phyloP scores from a whole-genome alignment of 2,329 filamentous ascomycete genomes.

The Nemania diffusa region DNA sequence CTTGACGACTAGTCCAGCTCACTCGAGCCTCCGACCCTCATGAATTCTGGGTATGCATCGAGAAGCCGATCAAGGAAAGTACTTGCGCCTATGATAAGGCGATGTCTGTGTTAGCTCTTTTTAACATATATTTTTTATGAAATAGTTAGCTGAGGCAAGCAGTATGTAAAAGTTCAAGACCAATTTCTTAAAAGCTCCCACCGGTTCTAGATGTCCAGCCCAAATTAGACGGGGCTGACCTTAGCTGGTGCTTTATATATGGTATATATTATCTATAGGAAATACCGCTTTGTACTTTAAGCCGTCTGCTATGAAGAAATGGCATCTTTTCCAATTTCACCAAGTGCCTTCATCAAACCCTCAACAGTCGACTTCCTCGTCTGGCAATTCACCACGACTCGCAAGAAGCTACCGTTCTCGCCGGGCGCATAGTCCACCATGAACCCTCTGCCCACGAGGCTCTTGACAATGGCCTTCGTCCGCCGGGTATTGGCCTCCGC shows the following conservation, averaged over 20 bases:
- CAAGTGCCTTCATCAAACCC: slow-evolving; percentile 46
- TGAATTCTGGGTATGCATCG: too few relatives aligned
- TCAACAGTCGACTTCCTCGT: slow-evolving; percentile 62
- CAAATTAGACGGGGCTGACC: too few relatives aligned
- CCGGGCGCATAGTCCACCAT: slow-evolving; percentile 72
- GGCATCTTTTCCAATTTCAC: slow-evolving; percentile 44
- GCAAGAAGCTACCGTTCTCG: slow-evolving; percentile 65
- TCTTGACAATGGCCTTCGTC: slow-evolving; percentile 61
- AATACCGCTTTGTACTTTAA: neutral
- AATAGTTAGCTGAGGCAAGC: too few relatives aligned
- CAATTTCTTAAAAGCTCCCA: too few relatives aligned
- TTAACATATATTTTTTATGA: too few relatives aligned
- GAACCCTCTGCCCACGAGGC: slow-evolving; percentile 63
- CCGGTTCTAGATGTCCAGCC: too few relatives aligned
- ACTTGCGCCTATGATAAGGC: too few relatives aligned
- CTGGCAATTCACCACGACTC: slow-evolving; percentile 69
- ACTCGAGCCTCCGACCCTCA: too few relatives aligned
- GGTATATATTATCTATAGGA: neutral
- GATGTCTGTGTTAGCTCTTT: too few relatives aligned
- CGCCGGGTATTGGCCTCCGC: slow-evolving; percentile 59
- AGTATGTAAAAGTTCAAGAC: neutral
- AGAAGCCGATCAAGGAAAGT: too few relatives aligned
- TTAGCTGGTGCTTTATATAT: too few relatives aligned
- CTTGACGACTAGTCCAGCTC: too few relatives aligned
- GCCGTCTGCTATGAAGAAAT: slow-evolving; percentile 22